These are phyloP conservation scores for Protomyces lactucae-debilis DNA, from an alignment of 1,139 yeast species.

Conservation along the genomic window DNA sequence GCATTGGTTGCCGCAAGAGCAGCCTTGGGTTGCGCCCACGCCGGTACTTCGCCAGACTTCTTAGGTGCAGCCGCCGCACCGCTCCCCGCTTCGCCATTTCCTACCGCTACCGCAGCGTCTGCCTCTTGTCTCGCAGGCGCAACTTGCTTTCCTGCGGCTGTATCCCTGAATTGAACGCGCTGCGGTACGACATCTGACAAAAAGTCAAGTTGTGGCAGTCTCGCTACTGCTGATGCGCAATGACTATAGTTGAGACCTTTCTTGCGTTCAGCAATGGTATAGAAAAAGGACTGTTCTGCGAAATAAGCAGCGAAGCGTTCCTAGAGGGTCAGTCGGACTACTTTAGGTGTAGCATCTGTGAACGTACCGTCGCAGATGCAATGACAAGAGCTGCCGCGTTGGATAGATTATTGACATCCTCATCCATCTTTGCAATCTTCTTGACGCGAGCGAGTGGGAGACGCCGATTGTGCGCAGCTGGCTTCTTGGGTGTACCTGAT, in stretches of 20 bases:
- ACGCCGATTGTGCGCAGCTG: conserved; percentile 3
- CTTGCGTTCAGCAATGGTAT: conserved; percentile 22
- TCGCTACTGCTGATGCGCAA: conserved; percentile 21
- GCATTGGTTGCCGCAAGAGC: background rate
- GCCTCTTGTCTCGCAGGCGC: background rate
- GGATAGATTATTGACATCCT: conserved; percentile 45
- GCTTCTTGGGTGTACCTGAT: background rate
- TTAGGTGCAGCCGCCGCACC: background rate
- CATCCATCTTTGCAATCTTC: conserved; percentile 77
- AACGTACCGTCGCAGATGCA: conserved; percentile 25
- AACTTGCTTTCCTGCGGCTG: conserved; percentile 4
- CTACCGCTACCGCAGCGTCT: background rate
- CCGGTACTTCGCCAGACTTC: background rate
- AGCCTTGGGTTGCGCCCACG: background rate
- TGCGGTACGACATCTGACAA: conserved; percentile 22
- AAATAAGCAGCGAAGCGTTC: conserved; percentile 22
- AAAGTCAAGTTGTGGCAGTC: conserved; percentile 23
- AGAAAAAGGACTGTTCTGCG: conserved; percentile 25
- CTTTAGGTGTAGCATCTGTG: background rate
- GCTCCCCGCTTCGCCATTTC: background rate
- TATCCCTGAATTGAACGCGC: conserved; percentile 1
- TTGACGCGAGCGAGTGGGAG: conserved; percentile 79
- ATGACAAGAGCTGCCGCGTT: conserved; percentile 26
- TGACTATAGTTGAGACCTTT: conserved; percentile 19
- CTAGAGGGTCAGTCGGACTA: background rate